phyloP scores from a whole-genome alignment of 768 basidiomycete genomes.

The Candolleomyces aberdarensis region DNA sequence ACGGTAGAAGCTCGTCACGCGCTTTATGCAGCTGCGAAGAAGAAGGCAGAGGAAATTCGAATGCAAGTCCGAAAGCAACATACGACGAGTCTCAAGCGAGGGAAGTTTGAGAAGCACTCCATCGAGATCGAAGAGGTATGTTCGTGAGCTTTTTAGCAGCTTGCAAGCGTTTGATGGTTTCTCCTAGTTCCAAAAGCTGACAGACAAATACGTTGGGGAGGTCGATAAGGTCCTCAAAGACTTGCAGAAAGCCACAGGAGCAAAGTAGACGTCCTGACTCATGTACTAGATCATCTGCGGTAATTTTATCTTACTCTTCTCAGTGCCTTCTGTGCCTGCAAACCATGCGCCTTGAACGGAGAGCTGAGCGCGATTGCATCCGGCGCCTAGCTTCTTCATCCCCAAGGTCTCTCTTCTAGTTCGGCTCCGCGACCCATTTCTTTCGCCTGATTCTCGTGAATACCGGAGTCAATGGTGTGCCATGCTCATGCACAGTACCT shows the following conservation, averaged over 20 bases:
- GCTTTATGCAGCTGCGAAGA: slow-evolving; percentile 51
- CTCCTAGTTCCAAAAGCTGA: slow-evolving; percentile 70
- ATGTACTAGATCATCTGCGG: too few species aligned
- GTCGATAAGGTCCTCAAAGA: slow-evolving; percentile 63
- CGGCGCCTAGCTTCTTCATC: too few species aligned
- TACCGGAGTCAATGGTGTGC: too few species aligned
- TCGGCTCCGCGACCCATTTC: too few species aligned
- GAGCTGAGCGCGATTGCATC: too few species aligned
- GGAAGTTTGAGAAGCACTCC: slow-evolving; percentile 66
- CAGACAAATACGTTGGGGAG: slow-evolving; percentile 58
- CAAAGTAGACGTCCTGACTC: slow-evolving; percentile 18
- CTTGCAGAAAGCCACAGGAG: slow-evolving; percentile 56
- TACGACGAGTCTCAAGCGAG: slow-evolving; percentile 61
- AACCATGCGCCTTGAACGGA: too few species aligned
- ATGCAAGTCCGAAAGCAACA: slow-evolving; percentile 74
- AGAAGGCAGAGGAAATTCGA: slow-evolving; percentile 72
- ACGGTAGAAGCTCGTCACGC: slow-evolving; percentile 70
- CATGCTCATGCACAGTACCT: too few species aligned
- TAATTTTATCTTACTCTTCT: too few species aligned
- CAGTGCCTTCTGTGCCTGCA: too few species aligned
- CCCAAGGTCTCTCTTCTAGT: too few species aligned
- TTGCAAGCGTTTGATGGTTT: background rate
- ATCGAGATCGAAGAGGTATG: slow-evolving; percentile 68
- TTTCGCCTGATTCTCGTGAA: too few species aligned
- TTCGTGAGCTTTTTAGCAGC: slow-evolving; percentile 1